Evolutionary conservation across 345 rosid species (phyloP), one percentile per base, ranked within the genome.

Genomic region (Brassica juncea): DNA sequence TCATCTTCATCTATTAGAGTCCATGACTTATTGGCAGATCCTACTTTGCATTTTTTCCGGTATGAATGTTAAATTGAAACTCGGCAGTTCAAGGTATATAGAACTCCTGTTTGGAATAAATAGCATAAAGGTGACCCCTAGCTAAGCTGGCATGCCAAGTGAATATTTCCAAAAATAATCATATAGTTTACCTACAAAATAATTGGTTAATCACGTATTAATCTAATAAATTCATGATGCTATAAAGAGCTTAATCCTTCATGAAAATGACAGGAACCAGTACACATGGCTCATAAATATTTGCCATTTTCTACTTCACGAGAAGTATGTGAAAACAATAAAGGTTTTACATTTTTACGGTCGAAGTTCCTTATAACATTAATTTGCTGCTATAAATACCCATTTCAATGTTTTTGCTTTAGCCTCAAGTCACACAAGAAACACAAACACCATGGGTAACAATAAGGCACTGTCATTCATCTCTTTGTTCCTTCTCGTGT

Each of bases 401-500:
- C 54, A 71, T 64, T 64, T 64, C 44, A 69, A n/a, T 64, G 42
- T 65, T 27, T 78, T 72, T 64, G 16, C 72, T 55, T 52, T 65
- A 39, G 58, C 39, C 73, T 58, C 71, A 58, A 58, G 25, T 66
- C 82, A 79, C 32, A 14, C 39, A 47, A 31, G 28, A 44, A 30
- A 30, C 68, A 78, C 68, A 37, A 37, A 37, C 15, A 47, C 54
- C 27, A 79, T 79, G 82, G 72, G 5, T 10, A 65, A 39, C 68
- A 35, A 55, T 8, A 78, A 72, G 35, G 15, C 77, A 31, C 14
- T 72, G 19, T 72, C 77, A 42, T 78, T 78, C 70, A 70, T 77
- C 54, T 42, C 68, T 57, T 39, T 78, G 72, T 66, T 66, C 73
- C 68, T 78, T 58, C 68, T 78, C 77, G 11, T 65, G 0, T 72